These are phyloP conservation scores for Ophiostoma angusticollis DNA, from an alignment of 2,329 filamentous ascomycete species.

Conservation along the genomic window DNA sequence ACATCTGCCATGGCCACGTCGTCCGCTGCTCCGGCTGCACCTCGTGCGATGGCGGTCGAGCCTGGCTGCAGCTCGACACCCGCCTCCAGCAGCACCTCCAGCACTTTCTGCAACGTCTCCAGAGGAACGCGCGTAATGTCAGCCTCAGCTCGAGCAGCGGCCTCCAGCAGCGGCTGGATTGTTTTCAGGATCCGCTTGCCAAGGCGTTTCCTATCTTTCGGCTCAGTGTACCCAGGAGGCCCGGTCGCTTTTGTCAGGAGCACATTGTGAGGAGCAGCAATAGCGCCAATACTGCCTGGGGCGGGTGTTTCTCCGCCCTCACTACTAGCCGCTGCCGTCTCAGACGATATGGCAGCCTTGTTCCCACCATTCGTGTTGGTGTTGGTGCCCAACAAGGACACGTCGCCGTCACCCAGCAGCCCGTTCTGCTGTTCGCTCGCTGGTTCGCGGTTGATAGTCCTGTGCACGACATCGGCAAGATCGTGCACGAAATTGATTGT, in stretches of 20 bases:
- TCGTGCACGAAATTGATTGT: conserved; percentile 44
- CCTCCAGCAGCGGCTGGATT: conserved; percentile 64
- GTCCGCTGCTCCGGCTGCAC: conserved; percentile 31
- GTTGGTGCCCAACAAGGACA: too few species aligned
- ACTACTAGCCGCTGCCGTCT: background rate
- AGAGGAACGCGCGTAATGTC: conserved; percentile 60
- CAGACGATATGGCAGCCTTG: background rate
- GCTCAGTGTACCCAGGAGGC: conserved; percentile 39
- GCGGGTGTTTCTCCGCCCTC: too few species aligned
- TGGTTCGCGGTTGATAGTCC: conserved; percentile 40
- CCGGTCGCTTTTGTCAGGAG: background rate
- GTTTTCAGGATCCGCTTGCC: conserved; percentile 81
- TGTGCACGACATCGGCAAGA: conserved; percentile 40
- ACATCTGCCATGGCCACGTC: background rate
- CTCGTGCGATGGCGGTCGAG: conserved; percentile 19
- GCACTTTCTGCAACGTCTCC: conserved; percentile 56
- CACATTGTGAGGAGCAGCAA: background rate
- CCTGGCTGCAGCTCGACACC: conserved; percentile 45
- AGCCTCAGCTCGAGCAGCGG: conserved; percentile 67
- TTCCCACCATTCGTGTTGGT: too few species aligned
- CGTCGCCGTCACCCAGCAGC: background rate
- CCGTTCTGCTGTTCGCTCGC: conserved; percentile 24
- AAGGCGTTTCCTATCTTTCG: conserved; percentile 70
- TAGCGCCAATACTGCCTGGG: background rate
- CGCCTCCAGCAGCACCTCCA: conserved; percentile 60